These are phyloP conservation scores for Sporothrix luriei DNA, from an alignment of 2,329 filamentous ascomycete genomes.

Conservation along the genomic window DNA sequence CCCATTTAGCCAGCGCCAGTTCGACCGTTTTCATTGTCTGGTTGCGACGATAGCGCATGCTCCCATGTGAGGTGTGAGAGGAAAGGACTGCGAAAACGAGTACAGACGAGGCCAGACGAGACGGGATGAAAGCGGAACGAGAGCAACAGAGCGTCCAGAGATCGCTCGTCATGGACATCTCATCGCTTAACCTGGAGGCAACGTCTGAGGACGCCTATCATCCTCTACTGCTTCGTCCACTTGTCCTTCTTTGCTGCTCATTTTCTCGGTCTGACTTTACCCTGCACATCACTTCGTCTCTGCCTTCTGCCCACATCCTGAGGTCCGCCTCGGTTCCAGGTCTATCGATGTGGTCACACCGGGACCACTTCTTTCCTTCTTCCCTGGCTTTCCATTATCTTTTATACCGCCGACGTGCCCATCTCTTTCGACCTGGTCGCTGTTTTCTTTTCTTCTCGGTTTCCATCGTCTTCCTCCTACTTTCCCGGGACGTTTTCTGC, in stretches of 20 bases:
- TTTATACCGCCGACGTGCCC: background rate
- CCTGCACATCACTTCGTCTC: conserved; percentile 6
- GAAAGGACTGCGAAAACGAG: background rate
- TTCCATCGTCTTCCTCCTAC: background rate
- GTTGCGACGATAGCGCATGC: background rate
- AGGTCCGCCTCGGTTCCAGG: background rate
- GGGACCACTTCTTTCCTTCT: background rate
- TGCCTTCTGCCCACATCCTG: background rate
- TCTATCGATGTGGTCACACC: background rate
- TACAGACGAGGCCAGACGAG: conserved; percentile 9
- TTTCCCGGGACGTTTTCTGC: background rate
- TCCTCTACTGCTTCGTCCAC: background rate
- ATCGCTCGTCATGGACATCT: background rate
- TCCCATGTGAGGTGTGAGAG: background rate
- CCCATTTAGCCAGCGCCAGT: conserved; percentile 20
- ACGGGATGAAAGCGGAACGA: conserved; percentile 11
- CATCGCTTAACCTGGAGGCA: background rate
- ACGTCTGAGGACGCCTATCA: background rate
- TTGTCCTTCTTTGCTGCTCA: background rate
- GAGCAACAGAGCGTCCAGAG: conserved; percentile 8
- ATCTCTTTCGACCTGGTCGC: conserved; percentile 10
- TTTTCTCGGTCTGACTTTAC: conserved; percentile 7
- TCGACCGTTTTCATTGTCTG: background rate
- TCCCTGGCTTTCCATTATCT: background rate
- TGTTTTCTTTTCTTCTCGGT: background rate